Conservation (phyloP, 108 stramenopile species). For the Craspedostauros australis region DNA sequence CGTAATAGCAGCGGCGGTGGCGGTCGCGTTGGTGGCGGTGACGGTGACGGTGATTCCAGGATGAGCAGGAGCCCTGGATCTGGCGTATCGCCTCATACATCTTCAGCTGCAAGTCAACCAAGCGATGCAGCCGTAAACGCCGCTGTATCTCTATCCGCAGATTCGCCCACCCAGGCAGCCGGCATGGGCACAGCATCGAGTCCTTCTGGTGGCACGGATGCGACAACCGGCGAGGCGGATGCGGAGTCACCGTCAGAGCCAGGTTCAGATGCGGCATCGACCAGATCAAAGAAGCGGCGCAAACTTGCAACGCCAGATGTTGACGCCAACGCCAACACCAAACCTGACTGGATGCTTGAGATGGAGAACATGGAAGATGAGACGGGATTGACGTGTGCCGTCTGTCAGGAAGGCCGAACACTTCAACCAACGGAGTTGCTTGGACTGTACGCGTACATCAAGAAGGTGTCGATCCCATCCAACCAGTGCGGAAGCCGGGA, state of each 20-base stretch:
- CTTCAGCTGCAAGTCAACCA: too few species aligned
- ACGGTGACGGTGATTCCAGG: too few species aligned
- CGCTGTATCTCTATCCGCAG: too few species aligned
- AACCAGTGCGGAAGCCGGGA: constrained; percentile 38
- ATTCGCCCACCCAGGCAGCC: too few species aligned
- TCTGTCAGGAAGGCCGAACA: constrained; percentile 79
- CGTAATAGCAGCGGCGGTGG: too few species aligned
- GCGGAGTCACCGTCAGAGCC: constrained; percentile 1
- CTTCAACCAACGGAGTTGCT: constrained; percentile 73
- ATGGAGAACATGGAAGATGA: constrained; percentile 85
- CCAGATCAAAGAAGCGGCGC: background rate
- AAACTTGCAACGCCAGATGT: background rate
- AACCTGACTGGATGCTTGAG: constrained; percentile 78
- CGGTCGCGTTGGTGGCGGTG: too few species aligned
- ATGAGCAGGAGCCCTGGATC: too few species aligned
- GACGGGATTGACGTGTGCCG: constrained; percentile 64
- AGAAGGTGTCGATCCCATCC: constrained; percentile 60
- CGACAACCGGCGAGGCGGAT: constrained; percentile 1
- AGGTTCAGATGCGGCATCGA: background rate
- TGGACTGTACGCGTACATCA: constrained; percentile 78
- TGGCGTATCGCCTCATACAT: too few species aligned
- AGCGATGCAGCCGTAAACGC: too few species aligned
- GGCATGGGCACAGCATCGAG: too few species aligned
- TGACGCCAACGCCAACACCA: constrained; percentile 5
- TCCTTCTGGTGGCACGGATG: too few species aligned